Conservation (phyloP, 116 monocot genomes). For the Dioscorea cayenensis region DNA sequence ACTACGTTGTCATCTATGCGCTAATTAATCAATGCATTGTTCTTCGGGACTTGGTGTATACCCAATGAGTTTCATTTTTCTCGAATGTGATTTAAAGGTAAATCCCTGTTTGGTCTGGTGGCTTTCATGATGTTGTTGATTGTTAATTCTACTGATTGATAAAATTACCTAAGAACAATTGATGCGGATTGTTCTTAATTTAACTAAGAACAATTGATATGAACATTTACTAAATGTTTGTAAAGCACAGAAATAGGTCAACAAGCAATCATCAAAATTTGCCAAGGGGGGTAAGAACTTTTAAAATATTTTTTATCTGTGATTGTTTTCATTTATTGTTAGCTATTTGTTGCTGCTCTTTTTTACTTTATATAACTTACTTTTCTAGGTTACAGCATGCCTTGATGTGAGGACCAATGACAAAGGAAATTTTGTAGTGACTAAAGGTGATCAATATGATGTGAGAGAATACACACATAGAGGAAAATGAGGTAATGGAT, state of each 20-base stretch:
- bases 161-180: too few species aligned
- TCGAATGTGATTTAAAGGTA: too few species aligned
- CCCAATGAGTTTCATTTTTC: too few species aligned
- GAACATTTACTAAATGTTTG: not conserved
- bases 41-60: too few species aligned
- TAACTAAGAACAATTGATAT: too few species aligned
- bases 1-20: too few species aligned
- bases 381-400: slow-evolving; percentile 84
- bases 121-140: too few species aligned
- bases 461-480: slow-evolving; percentile 79
- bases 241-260: slow-evolving; percentile 25
- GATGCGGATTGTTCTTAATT: too few species aligned
- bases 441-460: slow-evolving; percentile 98
- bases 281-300: slow-evolving; percentile 80
- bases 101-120: too few species aligned
- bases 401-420: slow-evolving; percentile 97
- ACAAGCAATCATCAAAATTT: slow-evolving; percentile 63
- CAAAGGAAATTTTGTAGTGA: slow-evolving; percentile 91
- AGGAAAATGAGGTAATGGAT: slow-evolving; percentile 62
- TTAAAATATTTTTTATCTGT: not conserved
- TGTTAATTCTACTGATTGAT: too few species aligned
- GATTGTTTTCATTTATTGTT: not conserved
- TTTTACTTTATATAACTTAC: slow-evolving; percentile 5
- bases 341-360: not conserved
- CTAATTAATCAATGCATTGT: too few species aligned